Base-by-base conservation (phyloP, 345 rosid species). In the Linum lewisii region DNA sequence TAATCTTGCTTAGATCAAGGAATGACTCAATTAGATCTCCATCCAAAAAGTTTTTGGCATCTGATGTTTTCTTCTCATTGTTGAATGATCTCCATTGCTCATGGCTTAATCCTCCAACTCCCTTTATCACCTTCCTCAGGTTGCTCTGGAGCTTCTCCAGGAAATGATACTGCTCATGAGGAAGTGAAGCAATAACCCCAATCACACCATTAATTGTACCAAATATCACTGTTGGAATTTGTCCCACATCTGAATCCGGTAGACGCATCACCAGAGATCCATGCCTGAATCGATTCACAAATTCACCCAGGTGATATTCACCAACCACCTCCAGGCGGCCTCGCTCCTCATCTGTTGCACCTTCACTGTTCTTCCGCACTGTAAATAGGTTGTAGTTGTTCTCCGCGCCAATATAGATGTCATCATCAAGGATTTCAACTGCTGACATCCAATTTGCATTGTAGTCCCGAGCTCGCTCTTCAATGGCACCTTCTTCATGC, bases 11-110 rank as follows among this genome's bases (percentile, higher is more conserved):
- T 26, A 89, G 78, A 75, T 89, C 97, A 14, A 93, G 75, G 66
- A 93, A 89, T 0, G 91, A 83, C 63, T 93, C 94, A 0, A 93
- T 87, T 19, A 93, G 70, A 64, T 87, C 97, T 24, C 97, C 97
- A 15, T 93, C 97, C 66, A 93, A 65, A 77, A 82, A 89, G 69
- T 77, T 82, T 47, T 64, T 86, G 3, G 99, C 97, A 44, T 93
- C 95, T 5, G 63, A 82, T 0, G 81, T 89, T 83, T 72, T 87
- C 78, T 87, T 93, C 72, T 93, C 95, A 8, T 82, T 87, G 76
- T 78, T 83, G 75, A 89, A 93, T 21, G 88, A 93, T 61, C 99
- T 78, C 95, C 97, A 93, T 29, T 93, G 94, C 69, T 93, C 95
- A 7, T 93, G 95, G 77, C 81, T 87, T 64, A 89, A 71, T 23